These are phyloP conservation scores for Cercospora nicotianae DNA, from an alignment of 2,329 filamentous ascomycete species.

Conservation along the genomic window DNA sequence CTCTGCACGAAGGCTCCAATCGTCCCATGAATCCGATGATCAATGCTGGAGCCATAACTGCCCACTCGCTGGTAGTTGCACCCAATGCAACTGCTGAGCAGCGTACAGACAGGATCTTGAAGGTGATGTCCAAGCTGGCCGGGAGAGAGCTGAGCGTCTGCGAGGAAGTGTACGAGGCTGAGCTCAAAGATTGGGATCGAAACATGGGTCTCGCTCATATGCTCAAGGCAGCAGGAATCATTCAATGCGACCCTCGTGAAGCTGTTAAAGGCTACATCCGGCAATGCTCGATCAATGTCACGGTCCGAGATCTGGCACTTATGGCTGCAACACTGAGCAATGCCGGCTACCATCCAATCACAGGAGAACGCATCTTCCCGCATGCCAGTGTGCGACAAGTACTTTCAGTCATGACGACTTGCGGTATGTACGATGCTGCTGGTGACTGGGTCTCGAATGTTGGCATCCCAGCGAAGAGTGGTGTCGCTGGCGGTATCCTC, in stretches of 20 bases:
- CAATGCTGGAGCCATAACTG: conserved; percentile 32
- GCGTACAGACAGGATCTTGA: conserved; percentile 41
- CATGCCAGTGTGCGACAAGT: conserved; percentile 44
- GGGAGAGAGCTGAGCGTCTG: conserved; percentile 37
- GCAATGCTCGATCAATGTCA: conserved; percentile 46
- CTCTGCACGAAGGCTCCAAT: conserved; percentile 26
- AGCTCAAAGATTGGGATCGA: conserved; percentile 38
- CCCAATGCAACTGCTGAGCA: conserved; percentile 39
- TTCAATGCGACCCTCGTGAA: conserved; percentile 40
- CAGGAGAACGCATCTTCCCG: conserved; percentile 40
- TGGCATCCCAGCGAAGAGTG: conserved; percentile 45
- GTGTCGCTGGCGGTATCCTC: conserved; percentile 31
- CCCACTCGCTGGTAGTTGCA: conserved; percentile 27
- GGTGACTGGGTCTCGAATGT: conserved; percentile 45
- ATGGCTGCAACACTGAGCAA: conserved; percentile 46
- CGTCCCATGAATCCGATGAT: conserved; percentile 30
- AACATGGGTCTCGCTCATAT: conserved; percentile 41
- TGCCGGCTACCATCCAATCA: conserved; percentile 41
- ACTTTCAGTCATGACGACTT: conserved; percentile 47
- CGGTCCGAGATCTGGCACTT: conserved; percentile 44
- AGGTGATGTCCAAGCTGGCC: conserved; percentile 40
- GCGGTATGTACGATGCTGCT: conserved; percentile 47
- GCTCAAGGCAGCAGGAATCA: conserved; percentile 46
- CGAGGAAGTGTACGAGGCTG: conserved; percentile 44
- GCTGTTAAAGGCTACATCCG: conserved; percentile 45